A percentile compares a stretch with the other conserved stretches of the same genome.
phyloP scores from a whole-genome alignment of 495 filamentous ascomycete species.

The Viridothelium virens region DNA sequence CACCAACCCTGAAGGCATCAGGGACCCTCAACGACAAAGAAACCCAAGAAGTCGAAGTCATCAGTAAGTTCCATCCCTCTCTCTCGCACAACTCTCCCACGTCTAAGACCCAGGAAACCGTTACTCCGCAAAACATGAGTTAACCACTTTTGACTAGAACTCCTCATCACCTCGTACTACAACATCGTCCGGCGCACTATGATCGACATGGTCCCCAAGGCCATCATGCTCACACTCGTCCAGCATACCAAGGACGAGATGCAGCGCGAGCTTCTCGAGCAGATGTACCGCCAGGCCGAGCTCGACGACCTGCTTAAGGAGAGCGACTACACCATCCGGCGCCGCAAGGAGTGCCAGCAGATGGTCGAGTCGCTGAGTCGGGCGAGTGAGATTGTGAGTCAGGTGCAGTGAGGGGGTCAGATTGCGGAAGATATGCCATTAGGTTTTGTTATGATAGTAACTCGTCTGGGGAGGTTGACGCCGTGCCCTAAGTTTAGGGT shows the following conservation, averaged over 20 bases:
- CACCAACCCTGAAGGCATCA: constrained; percentile 85
- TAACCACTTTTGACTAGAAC: constrained; percentile 47
- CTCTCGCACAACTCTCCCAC: not conserved
- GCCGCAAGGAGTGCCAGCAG: constrained; percentile 96
- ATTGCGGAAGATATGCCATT: too few relatives aligned
- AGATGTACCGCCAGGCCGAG: constrained; percentile 87
- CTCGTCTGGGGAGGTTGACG: too few relatives aligned
- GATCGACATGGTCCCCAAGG: constrained; percentile 99
- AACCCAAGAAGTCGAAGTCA: constrained; percentile 90
- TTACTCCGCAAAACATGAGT: not conserved
- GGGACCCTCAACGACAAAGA: constrained; percentile 89
- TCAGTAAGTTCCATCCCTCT: constrained; percentile 61
- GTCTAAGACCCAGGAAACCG: not conserved
- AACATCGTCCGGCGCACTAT: constrained; percentile 96
- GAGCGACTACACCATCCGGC: constrained; percentile 89
- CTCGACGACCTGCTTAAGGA: constrained; percentile 94
- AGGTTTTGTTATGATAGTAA: too few relatives aligned
- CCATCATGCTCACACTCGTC: constrained; percentile 95
- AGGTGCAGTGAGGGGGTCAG: constrained; percentile 64
- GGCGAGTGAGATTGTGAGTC: constrained; percentile 92
- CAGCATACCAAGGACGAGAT: constrained; percentile 94
- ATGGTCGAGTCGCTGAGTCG: constrained; percentile 90
- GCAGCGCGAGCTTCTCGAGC: constrained; percentile 95
- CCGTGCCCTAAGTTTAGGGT: too few relatives aligned
- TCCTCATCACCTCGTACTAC: constrained; percentile 93